Percentiles rank a stretch among this genome's conserved stretches.
Evolutionary conservation across 2,329 filamentous ascomycete genomes (phyloP).

Genomic region (Aureobasidium sp.): DNA sequence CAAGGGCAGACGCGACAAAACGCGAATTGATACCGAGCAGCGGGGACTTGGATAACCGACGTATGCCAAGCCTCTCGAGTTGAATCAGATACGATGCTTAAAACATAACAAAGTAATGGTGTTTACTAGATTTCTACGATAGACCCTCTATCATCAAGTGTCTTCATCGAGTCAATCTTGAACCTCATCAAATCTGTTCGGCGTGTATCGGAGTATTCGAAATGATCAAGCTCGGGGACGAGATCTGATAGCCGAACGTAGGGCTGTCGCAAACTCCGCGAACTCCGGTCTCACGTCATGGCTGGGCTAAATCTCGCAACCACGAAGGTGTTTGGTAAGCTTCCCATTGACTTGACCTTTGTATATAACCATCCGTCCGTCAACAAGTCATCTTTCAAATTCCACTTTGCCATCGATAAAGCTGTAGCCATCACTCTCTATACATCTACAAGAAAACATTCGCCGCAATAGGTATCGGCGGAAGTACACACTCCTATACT

Average conservation of each 20-base stretch:
- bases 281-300: constrained; percentile 10
- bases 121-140: too few species aligned
- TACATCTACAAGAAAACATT: too few species aligned
- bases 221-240: not conserved
- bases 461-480: not conserved
- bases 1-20: not conserved
- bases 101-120: too few species aligned
- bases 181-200: too few species aligned
- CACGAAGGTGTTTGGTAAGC: too few species aligned
- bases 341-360: too few species aligned
- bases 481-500: not conserved
- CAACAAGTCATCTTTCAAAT: not conserved
- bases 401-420: not conserved
- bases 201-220: too few species aligned
- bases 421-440: not conserved
- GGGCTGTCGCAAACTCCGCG: not conserved
- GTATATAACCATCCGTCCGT: not conserved
- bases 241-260: not conserved
- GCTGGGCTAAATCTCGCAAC: not conserved
- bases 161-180: too few species aligned
- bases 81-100: too few species aligned
- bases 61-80: constrained; percentile 1
- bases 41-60: not conserved
- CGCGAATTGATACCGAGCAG: not conserved
- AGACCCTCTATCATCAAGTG: too few species aligned